Base-by-base conservation (phyloP, 768 basidiomycete species). In the Hirschioporus abietinus region DNA sequence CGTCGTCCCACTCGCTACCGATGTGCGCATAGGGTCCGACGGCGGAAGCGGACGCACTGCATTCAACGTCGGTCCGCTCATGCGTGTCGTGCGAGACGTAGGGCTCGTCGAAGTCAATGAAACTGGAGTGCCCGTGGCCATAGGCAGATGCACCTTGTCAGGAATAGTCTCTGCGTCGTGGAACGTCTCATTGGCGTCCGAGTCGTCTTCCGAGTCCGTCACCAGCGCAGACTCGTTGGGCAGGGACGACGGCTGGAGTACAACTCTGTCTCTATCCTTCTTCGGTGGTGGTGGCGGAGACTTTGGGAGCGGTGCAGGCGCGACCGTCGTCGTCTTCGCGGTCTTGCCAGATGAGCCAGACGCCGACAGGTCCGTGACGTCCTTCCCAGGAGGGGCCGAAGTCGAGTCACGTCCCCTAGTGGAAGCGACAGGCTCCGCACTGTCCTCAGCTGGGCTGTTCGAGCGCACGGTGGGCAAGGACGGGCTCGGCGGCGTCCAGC, bases 1-100 rank as follows among this genome's bases (percentile, higher is more conserved):
- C 34, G 87, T 88, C 75, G 86, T 77, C 70, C 79, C 81, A 68
- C 83, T 86, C 7, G 89, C 88, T 12, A 84, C 84, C 63, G 88
- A 78, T 26, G 89, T 90, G 71, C 89, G 87, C 64, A 88, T 82
- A 66, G 77, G 76, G 67, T 82, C 78, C 64, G 72, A 72, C 26
- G 42, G 42, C 1, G 42, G 42, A 20, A 1, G 42, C 3, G 42
- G 42, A 20, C 42, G 42, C 42, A 12, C 42, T 20, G 42, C 42
- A 52, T 52, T 52, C 42, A 52, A 1, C 4, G 1, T 52, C 42
- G 42, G 12, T 1, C 42, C 42, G 42, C 42, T 52, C 42, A 52
- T 20, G 42, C 12, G 42, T 20, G 42, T 52, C 1, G 15, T 20
- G 42, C 42, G 42, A 5, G 15, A 20, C 42, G 42, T 10, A 52